Conservation (phyloP, 2,329 filamentous ascomycete genomes). For the Penicillium frequentans region DNA sequence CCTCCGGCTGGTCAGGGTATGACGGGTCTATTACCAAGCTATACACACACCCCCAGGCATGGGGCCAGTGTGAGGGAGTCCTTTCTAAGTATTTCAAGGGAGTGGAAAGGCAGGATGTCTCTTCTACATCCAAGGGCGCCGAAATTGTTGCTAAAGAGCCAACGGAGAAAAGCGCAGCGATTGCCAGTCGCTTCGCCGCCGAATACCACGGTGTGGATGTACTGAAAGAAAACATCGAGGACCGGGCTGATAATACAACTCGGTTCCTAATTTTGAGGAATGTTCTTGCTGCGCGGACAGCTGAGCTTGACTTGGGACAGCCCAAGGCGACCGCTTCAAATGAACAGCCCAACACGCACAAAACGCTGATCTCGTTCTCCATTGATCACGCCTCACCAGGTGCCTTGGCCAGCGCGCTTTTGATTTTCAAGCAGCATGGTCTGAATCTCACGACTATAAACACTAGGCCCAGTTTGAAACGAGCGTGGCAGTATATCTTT, state of each 20-base stretch:
- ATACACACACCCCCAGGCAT: constrained; percentile 94
- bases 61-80: constrained; percentile 83
- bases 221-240: constrained; percentile 55
- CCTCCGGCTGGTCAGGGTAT: constrained; percentile 38
- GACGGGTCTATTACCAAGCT: constrained; percentile 66
- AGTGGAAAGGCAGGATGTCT: constrained; percentile 78
- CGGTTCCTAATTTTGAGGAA: constrained; percentile 48
- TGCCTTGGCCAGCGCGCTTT: constrained; percentile 76
- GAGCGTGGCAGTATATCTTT: constrained; percentile 89
- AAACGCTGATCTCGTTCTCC: constrained; percentile 80
- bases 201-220: constrained; percentile 67
- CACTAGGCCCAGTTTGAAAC: constrained; percentile 72
- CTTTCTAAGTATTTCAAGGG: constrained; percentile 68
- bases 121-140: constrained; percentile 81
- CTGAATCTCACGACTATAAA: constrained; percentile 91
- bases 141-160: constrained; percentile 65
- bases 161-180: constrained; percentile 67
- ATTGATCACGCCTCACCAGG: constrained; percentile 75
- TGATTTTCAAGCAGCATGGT: constrained; percentile 70
- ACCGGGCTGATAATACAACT: constrained; percentile 48
- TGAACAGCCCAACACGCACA: constrained; percentile 40
- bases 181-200: constrained; percentile 74
- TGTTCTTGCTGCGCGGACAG: constrained; percentile 27
- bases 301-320: constrained; percentile 17
- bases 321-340: constrained; percentile 6